Evolutionary conservation across 306 rosid genomes (phyloP).

Genomic region (Begonia loranthoides): DNA sequence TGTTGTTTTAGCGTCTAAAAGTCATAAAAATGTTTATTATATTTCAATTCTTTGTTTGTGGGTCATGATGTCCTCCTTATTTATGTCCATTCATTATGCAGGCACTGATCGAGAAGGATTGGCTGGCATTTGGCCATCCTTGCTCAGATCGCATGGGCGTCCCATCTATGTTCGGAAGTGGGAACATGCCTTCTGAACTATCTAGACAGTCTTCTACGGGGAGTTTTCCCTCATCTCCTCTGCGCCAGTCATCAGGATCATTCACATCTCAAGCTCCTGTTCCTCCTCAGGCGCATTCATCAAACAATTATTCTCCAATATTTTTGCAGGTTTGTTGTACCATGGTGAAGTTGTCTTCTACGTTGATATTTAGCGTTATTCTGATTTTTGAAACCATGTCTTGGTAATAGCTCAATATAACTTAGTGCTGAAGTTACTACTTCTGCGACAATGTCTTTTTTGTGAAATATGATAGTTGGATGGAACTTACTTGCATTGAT

Average conservation of each 20-base stretch:
- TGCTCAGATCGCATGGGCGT: conserved; percentile 73
- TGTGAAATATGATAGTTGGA: no score
- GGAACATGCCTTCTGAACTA: conserved; percentile 52
- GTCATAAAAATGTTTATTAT: no score
- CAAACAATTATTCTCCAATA: conserved; percentile 76
- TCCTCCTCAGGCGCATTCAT: conserved; percentile 55
- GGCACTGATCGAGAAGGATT: conserved; percentile 96
- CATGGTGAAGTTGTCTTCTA: no score
- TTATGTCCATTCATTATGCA: conserved; percentile 14
- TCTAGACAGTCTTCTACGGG: conserved; percentile 65
- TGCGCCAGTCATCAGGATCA: conserved; percentile 64
- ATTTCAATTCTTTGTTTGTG: no score
- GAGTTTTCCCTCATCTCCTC: conserved; percentile 45
- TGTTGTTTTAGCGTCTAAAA: no score
- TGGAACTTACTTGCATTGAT: no score
- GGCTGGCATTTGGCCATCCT: conserved; percentile 98
- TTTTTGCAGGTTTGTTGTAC: conserved; percentile 66
- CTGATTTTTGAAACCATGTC: no score
- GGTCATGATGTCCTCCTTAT: no score
- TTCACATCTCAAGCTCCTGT: conserved; percentile 38
- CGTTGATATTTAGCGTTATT: no score
- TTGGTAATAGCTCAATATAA: no score
- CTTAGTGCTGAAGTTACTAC: no score
- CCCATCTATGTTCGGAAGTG: conserved; percentile 48
- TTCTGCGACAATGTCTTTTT: no score